Conservation (phyloP, 1,139 yeast species). For the Hyphopichia burtonii region DNA sequence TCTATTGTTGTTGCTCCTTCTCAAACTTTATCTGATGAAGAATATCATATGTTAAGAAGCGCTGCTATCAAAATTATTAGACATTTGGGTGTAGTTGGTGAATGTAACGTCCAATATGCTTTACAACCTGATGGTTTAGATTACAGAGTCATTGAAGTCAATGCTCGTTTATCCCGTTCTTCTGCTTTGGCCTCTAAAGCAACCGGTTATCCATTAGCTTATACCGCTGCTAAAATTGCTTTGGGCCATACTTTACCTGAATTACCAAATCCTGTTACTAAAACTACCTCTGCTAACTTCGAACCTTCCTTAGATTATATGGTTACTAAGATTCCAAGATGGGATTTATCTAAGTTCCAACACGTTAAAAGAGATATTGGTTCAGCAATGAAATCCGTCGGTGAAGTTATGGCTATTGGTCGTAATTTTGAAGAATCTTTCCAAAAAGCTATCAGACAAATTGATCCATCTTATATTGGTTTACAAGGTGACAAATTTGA, state of each 20-base stretch:
- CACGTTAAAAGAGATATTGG: slow-evolving; percentile 92
- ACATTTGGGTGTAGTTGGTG: slow-evolving; percentile 99
- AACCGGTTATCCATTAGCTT: slow-evolving; percentile 97
- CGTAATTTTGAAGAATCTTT: slow-evolving; percentile 97
- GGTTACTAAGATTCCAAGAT: slow-evolving; percentile 97
- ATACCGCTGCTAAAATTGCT: slow-evolving; percentile 97
- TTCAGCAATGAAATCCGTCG: slow-evolving; percentile 97
- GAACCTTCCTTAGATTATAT: slow-evolving; percentile 98
- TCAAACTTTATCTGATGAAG: slow-evolving; percentile 95
- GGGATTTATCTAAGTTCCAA: slow-evolving; percentile 97
- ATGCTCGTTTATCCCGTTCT: slow-evolving; percentile 96
- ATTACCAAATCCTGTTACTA: slow-evolving; percentile 90
- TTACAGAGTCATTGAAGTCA: slow-evolving; percentile 96
- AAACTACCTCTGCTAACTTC: slow-evolving; percentile 93
- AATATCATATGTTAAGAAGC: slow-evolving; percentile 96
- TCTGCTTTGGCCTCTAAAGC: slow-evolving; percentile 99
- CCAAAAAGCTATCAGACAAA: slow-evolving; percentile 96
- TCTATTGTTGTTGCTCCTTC: slow-evolving; percentile 99
- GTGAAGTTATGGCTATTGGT: slow-evolving; percentile 98
- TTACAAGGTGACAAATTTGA: slow-evolving; percentile 88
- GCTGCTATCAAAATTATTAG: slow-evolving; percentile 97
- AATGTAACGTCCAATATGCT: slow-evolving; percentile 97
- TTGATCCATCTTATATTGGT: slow-evolving; percentile 88
- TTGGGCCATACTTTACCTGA: slow-evolving; percentile 90
- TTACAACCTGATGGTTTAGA: slow-evolving; percentile 92